Percentiles rank a stretch among this genome's conserved stretches.
Conservation (phyloP, 805 yeast genomes). For the Yarrowia bubula region DNA sequence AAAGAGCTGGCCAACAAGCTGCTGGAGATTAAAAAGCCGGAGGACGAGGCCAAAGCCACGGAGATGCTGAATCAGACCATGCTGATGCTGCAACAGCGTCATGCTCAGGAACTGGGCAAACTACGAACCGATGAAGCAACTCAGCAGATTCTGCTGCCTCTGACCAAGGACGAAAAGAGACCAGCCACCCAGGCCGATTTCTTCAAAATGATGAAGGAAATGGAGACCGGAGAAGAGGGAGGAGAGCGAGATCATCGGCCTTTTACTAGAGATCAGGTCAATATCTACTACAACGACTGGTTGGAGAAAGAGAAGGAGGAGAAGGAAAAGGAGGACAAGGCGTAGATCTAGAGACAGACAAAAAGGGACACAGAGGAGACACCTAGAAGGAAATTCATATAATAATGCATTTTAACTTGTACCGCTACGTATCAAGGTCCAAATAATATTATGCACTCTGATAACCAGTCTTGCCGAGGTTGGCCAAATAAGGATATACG, state of each 20-base stretch:
- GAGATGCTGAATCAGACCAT: slow-evolving; percentile 15
- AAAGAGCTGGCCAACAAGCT: slow-evolving; percentile 13
- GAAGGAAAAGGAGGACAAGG: background rate
- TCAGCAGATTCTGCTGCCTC: slow-evolving; percentile 20
- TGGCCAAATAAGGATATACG: no score
- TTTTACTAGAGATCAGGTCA: slow-evolving; percentile 8
- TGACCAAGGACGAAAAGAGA: slow-evolving; percentile 17
- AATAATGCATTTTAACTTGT: background rate
- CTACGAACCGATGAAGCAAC: slow-evolving; percentile 12
- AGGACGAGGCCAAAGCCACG: slow-evolving; percentile 16
- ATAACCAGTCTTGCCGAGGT: background rate
- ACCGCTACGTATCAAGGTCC: background rate
- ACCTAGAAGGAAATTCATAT: background rate
- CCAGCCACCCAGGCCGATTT: slow-evolving; percentile 15
- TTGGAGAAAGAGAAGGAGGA: slow-evolving; percentile 3
- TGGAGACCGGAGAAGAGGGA: slow-evolving; percentile 4
- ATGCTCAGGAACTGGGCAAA: background rate
- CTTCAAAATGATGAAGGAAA: slow-evolving; percentile 17
- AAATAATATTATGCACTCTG: background rate
- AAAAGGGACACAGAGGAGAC: background rate
- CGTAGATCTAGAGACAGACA: background rate
- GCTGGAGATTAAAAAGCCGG: slow-evolving; percentile 14
- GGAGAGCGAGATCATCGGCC: slow-evolving; percentile 10
- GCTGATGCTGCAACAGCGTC: slow-evolving; percentile 4
- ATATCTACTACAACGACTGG: slow-evolving; percentile 18